Base-by-base conservation (phyloP, 1,284 basidiomycete species). In the Ustilago curta region DNA sequence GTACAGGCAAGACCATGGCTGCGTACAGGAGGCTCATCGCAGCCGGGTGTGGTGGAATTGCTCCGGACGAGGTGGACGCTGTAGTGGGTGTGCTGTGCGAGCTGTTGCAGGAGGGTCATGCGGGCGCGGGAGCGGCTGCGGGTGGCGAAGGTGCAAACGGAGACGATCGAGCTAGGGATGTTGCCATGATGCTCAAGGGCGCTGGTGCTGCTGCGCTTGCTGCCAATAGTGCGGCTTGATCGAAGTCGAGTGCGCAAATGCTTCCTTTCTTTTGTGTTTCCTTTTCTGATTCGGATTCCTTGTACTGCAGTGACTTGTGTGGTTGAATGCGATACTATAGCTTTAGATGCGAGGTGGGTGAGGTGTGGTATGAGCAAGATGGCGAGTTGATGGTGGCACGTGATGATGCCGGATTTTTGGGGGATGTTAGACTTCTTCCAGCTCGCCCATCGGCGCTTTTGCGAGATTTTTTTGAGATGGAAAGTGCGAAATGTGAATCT, bases 1-100 rank as follows among this genome's bases (percentile, higher is more conserved):
- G 79, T 14, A 80, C 81, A 4, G 83, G 82, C 12, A 71, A 60
- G 50, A 80, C 76, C 16, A 83, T 83, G 79, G 75, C 79, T 2
- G 76, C 79, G 29, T 84, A 84, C 69, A 71, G 83, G n/a, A 67
- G 83, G 25, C 63, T 84, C 48, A 84, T 84, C 47, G 79, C 79
- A 1, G 81, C 80, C 5, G 81, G 83, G 1, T 83, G 81, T 56
- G 83, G 83, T 14, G 82, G 79, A 3, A 82, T 84, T 39, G 77
- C 78, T 0, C 70, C 74, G 23, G 76, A 81, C 23, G 82, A 84
- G 60, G 83, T 84, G 19, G 83, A 84, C 37, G 78, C 75, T 9
- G 83, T 84, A 4, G 83, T 84, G 25, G 67, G 73, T 7, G 80
- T 80, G 32, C 61, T 84, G n/a, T 77, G 81, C 68, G 83, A 84